Conservation (phyloP, 177 flowering plant genomes). For the Telopea speciosissima region DNA sequence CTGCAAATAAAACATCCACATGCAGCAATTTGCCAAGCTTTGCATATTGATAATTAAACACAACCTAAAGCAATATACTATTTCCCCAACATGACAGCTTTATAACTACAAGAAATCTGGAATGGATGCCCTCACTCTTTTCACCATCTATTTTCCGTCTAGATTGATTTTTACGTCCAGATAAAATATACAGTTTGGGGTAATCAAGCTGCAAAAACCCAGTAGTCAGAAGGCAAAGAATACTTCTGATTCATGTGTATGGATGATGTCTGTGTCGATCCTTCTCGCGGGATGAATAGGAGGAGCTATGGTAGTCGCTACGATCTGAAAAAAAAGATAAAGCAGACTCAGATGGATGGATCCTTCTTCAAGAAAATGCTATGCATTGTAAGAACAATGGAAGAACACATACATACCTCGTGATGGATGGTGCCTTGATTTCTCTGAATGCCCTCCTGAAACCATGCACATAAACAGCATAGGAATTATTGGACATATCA, state of each 20-base stretch:
- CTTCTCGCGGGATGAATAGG: constrained; percentile 73
- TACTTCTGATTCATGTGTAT: constrained; percentile 18
- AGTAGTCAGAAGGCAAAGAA: too few relatives aligned
- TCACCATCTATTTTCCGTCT: too few relatives aligned
- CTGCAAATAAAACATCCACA: too few relatives aligned
- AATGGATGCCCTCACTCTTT: too few relatives aligned
- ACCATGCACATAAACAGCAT: neutral
- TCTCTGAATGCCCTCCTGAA: constrained; percentile 60
- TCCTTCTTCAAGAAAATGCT: neutral
- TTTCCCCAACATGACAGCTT: too few relatives aligned
- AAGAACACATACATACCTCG: constrained; percentile 43
- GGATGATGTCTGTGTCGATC: constrained; percentile 78
- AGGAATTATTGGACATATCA: neutral
- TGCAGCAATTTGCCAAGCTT: too few relatives aligned
- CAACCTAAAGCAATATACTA: too few relatives aligned
- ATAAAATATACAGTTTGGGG: too few relatives aligned
- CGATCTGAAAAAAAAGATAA: constrained; percentile 38
- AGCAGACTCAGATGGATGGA: neutral
- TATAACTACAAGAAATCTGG: too few relatives aligned
- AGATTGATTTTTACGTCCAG: too few relatives aligned
- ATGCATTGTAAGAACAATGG: neutral
- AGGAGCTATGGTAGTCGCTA: constrained; percentile 49
- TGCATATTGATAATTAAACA: too few relatives aligned
- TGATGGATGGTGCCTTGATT: constrained; percentile 68
- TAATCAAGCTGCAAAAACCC: too few relatives aligned